A percentile compares a stretch with the other conserved stretches of the same genome.
Evolutionary conservation across 495 filamentous ascomycete species (phyloP).

Genomic region (Penicillium alfredii): DNA sequence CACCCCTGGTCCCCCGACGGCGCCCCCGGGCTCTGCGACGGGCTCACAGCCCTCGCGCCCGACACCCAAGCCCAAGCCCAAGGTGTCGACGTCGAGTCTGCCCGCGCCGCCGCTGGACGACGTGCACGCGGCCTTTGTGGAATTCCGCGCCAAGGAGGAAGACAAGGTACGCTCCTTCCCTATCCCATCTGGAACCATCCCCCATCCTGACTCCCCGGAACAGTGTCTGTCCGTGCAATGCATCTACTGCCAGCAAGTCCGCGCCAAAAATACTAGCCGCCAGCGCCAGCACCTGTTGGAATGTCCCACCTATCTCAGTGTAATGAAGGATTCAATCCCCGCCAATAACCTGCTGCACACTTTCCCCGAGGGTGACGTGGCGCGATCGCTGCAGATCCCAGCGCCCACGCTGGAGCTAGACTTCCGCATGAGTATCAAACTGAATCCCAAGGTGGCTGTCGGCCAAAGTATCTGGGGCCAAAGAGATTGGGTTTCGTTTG

Average conservation of each 20-base stretch:
- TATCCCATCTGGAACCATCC: background rate
- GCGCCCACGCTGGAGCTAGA: constrained; percentile 53
- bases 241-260: constrained; percentile 53
- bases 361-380: constrained; percentile 49
- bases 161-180: constrained; percentile 41
- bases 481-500: constrained; percentile 52
- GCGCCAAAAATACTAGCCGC: constrained; percentile 52
- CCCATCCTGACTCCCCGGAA: constrained; percentile 1
- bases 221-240: constrained; percentile 54
- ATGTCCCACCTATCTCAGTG: constrained; percentile 50
- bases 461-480: constrained; percentile 50
- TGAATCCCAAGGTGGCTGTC: constrained; percentile 52
- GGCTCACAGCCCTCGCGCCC: constrained; percentile 28
- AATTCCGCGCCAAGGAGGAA: constrained; percentile 53
- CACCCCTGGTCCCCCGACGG: constrained; percentile 30
- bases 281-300: constrained; percentile 51
- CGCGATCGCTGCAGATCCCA: constrained; percentile 48
- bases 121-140: constrained; percentile 51
- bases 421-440: constrained; percentile 57
- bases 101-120: constrained; percentile 46
- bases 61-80: constrained; percentile 42
- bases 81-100: constrained; percentile 32
- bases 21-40: constrained; percentile 26
- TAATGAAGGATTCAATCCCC: constrained; percentile 55
- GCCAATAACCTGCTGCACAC: constrained; percentile 52